These are phyloP conservation scores for Cyamopsis tetragonoloba DNA, from an alignment of 306 rosid species.

Conservation along the genomic window DNA sequence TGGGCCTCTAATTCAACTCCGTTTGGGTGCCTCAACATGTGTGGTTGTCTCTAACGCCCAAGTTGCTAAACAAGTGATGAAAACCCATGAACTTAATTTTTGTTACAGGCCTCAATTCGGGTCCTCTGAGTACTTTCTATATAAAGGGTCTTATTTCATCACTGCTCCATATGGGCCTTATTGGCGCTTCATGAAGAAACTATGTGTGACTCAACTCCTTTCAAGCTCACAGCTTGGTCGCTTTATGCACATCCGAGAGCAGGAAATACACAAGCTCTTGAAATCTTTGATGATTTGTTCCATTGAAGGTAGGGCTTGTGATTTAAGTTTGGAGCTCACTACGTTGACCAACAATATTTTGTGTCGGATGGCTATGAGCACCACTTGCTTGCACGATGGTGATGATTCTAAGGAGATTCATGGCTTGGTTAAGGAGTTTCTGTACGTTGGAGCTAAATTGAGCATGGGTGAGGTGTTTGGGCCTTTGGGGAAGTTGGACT, in stretches of 20 bases:
- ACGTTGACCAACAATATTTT: constrained; percentile 40
- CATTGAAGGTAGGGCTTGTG: neutral
- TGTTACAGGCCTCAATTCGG: constrained; percentile 45
- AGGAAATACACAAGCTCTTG: constrained; percentile 38
- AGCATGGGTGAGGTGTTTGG: constrained; percentile 67
- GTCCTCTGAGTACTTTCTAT: constrained; percentile 38
- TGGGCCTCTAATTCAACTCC: constrained; percentile 57
- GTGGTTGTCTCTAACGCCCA: constrained; percentile 47
- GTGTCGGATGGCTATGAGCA: constrained; percentile 59
- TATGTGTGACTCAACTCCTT: constrained; percentile 49
- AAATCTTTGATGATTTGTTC: constrained; percentile 26
- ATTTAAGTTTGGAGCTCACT: constrained; percentile 39
- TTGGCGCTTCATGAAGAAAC: constrained; percentile 65
- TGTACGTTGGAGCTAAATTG: constrained; percentile 46
- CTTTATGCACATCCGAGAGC: constrained; percentile 25
- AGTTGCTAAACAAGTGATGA: constrained; percentile 50
- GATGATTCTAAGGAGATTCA: constrained; percentile 40
- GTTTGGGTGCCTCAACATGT: constrained; percentile 49
- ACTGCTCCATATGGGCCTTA: constrained; percentile 53
- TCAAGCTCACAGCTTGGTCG: constrained; percentile 35
- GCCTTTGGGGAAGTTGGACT: constrained; percentile 49
- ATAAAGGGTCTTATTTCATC: constrained; percentile 44
- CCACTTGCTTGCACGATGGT: constrained; percentile 27
- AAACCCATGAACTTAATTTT: constrained; percentile 52
- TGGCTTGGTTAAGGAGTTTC: constrained; percentile 31